A percentile compares a stretch with the other conserved stretches of the same genome.
Evolutionary conservation across 768 basidiomycete genomes (phyloP).

Genomic region (Trametopsis cervina): DNA sequence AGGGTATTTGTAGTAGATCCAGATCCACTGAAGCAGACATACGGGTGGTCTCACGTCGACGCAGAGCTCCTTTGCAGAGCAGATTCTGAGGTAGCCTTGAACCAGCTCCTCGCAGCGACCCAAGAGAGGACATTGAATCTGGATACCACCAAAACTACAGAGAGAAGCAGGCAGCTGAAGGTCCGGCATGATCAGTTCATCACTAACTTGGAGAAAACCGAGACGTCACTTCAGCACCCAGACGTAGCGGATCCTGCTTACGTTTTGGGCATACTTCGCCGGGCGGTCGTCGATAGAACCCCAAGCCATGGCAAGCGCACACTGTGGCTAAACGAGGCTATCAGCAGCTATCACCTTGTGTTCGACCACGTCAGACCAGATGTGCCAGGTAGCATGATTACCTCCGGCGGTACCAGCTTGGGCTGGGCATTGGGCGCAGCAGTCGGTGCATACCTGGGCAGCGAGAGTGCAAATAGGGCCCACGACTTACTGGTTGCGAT

Average conservation of each 20-base stretch:
- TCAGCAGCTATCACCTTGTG: slow-evolving; percentile 45
- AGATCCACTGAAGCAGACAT: slow-evolving; percentile 49
- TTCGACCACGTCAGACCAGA: slow-evolving; percentile 57
- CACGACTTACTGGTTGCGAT: slow-evolving; percentile 52
- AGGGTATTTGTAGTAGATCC: slow-evolving; percentile 55
- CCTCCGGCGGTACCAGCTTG: slow-evolving; percentile 58
- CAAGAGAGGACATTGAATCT: neutral
- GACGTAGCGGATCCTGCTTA: slow-evolving; percentile 31
- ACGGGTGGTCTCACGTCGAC: slow-evolving; percentile 45
- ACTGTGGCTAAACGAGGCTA: slow-evolving; percentile 56
- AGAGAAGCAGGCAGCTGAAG: slow-evolving; percentile 7
- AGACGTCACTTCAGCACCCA: slow-evolving; percentile 1
- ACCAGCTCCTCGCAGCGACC: slow-evolving; percentile 34
- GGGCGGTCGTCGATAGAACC: slow-evolving; percentile 32
- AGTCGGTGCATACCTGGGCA: slow-evolving; percentile 49
- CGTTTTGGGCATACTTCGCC: slow-evolving; percentile 42
- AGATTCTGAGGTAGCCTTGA: slow-evolving; percentile 45
- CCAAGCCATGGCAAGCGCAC: slow-evolving; percentile 30
- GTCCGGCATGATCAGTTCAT: slow-evolving; percentile 5
- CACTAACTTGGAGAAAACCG: neutral
- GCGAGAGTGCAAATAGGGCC: slow-evolving; percentile 20
- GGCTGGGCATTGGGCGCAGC: slow-evolving; percentile 66
- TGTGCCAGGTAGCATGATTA: slow-evolving; percentile 40
- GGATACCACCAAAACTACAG: neutral
- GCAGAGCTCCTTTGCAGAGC: slow-evolving; percentile 55